Evolutionary conservation across 2,329 filamentous ascomycete genomes (phyloP).

Genomic region (Botrytis fabae): DNA sequence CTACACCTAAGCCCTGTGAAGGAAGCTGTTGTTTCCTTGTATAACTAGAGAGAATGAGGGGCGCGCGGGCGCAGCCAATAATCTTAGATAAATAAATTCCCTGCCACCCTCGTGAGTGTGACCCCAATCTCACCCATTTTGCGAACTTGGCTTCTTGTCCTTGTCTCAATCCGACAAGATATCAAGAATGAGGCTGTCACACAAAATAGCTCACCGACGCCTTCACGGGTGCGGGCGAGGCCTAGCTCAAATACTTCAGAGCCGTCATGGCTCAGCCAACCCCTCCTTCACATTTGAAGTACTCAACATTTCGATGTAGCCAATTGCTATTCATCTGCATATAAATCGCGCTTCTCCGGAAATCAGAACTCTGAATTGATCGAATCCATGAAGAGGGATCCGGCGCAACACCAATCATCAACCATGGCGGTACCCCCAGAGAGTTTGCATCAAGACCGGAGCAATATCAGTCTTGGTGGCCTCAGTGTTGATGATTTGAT

Average conservation of each 20-base stretch:
- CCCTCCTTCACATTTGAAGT: background rate
- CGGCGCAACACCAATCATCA: background rate
- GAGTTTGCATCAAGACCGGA: background rate
- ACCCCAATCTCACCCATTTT: background rate
- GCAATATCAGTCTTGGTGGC: slow-evolving; percentile 7
- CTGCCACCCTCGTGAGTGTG: background rate
- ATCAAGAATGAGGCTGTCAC: background rate
- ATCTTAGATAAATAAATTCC: background rate
- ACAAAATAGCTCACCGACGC: background rate
- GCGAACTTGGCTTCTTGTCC: background rate
- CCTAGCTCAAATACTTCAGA: slow-evolving; percentile 1
- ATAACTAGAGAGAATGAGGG: background rate
- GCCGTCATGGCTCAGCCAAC: background rate
- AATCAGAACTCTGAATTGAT: background rate
- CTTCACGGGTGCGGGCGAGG: background rate
- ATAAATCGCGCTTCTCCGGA: background rate
- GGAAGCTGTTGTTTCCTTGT: background rate
- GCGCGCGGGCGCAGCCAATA: background rate
- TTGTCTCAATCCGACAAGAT: background rate
- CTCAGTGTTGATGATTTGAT: slow-evolving; percentile 2
- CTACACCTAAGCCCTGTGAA: background rate
- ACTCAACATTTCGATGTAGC: background rate
- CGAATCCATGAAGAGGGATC: background rate
- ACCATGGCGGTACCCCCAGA: background rate
- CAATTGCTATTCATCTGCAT: background rate